Base-by-base conservation (phyloP, 371 early-diverging fungal genomes). In the Umbelopsis sp. region DNA sequence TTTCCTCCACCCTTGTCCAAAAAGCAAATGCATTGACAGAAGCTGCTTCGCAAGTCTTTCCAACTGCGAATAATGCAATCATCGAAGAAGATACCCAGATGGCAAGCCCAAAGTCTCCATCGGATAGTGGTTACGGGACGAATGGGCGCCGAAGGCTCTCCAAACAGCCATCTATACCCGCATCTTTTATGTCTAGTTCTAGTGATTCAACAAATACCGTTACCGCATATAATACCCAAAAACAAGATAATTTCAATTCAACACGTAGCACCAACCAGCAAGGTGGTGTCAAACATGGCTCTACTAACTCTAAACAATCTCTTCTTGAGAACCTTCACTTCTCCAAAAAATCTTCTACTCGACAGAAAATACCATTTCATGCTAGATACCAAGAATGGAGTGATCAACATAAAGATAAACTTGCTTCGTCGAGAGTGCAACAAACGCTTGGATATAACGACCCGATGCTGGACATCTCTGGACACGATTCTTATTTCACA, bases 321-420 rank as follows among this genome's bases (percentile, higher is more conserved):
- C 22, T 57, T 1, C 35, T 57, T 18, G 35, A 35, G 9, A 57
- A 57, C 35, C 66, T 72, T 24, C 51, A 67, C 20, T 52, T 77
- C 66, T 24, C 67, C 12, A 72, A 77, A 52, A 71, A 72, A 44
- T 50, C 64, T 37, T 63, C 72, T 25, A 69, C 63, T 22, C 68
- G 77, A 20, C 70, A 70, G 29, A 74, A 74, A 46, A 70, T 72
- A 35, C 77, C 77, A 29, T 77, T 77, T 63, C 77, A 74, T 62
- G 70, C 72, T 70, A 53, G 77, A 52, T 77, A 77, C 52, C 77
- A 77, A 66, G 74, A 77, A 63, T 77, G 77, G 77, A 72, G 74
- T n/a, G 77, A 76, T 53, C 67, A 68, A 20, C 64, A 65, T 7
- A 57, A 57, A 29, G 57, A 57, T 8, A 57, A 57, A n/a, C 35